Conservation (phyloP, 805 yeast genomes). For the Saccharomycopsis amapae region DNA sequence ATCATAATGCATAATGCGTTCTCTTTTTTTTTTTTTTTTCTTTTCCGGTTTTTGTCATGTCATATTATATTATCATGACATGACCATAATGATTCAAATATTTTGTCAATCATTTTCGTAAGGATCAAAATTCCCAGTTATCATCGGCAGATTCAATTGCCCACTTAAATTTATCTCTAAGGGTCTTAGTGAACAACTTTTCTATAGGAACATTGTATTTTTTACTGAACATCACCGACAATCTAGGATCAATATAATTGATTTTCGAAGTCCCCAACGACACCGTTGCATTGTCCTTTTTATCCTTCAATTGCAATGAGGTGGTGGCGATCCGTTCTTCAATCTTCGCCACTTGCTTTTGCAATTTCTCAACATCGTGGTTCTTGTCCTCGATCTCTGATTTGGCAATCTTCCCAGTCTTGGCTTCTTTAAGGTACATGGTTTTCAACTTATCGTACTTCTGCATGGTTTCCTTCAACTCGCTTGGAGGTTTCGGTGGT, state of each 20-base stretch:
- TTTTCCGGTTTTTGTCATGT: neutral
- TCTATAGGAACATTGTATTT: slow-evolving; percentile 85
- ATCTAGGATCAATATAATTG: slow-evolving; percentile 91
- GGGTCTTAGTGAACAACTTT: slow-evolving; percentile 82
- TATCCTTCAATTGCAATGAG: slow-evolving; percentile 73
- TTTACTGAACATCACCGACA: slow-evolving; percentile 83
- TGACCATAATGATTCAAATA: no score
- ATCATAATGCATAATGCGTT: neutral
- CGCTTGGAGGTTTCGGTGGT: slow-evolving; percentile 45
- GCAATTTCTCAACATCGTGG: slow-evolving; percentile 57
- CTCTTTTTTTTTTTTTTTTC: neutral
- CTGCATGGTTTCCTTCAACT: slow-evolving; percentile 49
- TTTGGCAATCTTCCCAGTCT: slow-evolving; percentile 37
- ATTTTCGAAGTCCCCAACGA: slow-evolving; percentile 89
- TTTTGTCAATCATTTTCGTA: no score
- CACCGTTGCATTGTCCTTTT: slow-evolving; percentile 89
- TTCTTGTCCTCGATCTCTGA: slow-evolving; percentile 47
- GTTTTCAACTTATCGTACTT: slow-evolving; percentile 46
- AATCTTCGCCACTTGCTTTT: slow-evolving; percentile 60
- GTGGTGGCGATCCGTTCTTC: slow-evolving; percentile 66
- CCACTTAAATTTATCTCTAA: slow-evolving; percentile 91
- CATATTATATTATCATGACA: no score
- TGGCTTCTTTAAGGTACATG: slow-evolving; percentile 50
- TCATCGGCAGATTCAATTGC: slow-evolving; percentile 88
- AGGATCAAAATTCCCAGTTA: slow-evolving; percentile 66